Evolutionary conservation across 2,329 filamentous ascomycete genomes (phyloP), one percentile per base, ranked within the genome.

Genomic region (Aspergillus pseudotamarii): DNA sequence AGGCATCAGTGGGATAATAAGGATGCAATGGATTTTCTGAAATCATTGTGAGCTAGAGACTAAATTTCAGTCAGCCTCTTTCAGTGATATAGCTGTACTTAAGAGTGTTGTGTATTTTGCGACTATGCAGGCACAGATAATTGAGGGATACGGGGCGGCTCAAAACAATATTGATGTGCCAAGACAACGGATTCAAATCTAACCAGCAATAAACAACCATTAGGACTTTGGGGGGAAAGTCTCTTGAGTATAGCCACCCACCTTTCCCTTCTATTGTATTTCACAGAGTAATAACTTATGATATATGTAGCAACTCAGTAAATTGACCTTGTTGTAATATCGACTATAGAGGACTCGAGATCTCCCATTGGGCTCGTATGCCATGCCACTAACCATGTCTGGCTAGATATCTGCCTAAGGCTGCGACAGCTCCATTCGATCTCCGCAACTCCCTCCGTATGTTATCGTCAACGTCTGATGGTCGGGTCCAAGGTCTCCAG

Each of bases 1-100:
- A 78, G 43, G 87, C 84, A 59, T 87, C 85, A 26, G 88, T 73
- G 6, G 91, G 91, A 72, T 90, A 93, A 79, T 91, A 94, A 0
- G 90, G 90, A 74, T 93, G 89, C 34, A 73, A 34, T 62, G 41
- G 21, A 34, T 21, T 34, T 19, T 51, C 28, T n/a, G 57, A 16
- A 48, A 50, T 34, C 65, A 67, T 67, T 4, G 14, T 55, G 34
- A 50, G 14, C 11, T n/a, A 51, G 28, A 28, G 14, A 36, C 16
- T 45, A 50, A 23, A 10, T 9, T 23, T 14, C 11, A 26, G 19
- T 19, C 12, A 26, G 12, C 14, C 2, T 23, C 9, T 8, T 48
- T 48, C 8, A 6, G n/a, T 14, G 21, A 26, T 26, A 19, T 48
- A 16, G 23, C 6, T 16, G 12, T 26, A 48, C 23, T n/a, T 46